phyloP scores from a whole-genome alignment of 1,284 basidiomycete species.

The Heterobasidion parviporum region DNA sequence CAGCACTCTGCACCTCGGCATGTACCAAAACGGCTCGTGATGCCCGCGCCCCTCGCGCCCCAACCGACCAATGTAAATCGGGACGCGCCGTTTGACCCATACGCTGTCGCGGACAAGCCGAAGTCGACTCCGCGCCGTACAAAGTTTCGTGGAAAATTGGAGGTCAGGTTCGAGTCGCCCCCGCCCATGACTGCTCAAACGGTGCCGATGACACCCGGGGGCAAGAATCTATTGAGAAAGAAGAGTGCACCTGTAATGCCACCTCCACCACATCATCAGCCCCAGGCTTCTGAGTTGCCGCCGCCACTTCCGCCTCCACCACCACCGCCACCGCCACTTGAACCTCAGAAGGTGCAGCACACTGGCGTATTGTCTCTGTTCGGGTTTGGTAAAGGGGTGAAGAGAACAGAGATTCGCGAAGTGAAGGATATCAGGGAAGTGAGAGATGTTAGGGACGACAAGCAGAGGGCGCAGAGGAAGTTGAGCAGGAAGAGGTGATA shows the following conservation, averaged over 20 bases:
- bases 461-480: constrained; percentile 15
- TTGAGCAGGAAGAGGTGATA: constrained; percentile 22
- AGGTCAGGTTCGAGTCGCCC: background rate
- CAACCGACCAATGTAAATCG: constrained; percentile 8
- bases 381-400: constrained; percentile 6
- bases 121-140: background rate
- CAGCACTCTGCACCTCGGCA: constrained; percentile 29
- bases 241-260: background rate
- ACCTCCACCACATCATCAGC: background rate
- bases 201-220: background rate
- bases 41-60: constrained; percentile 49
- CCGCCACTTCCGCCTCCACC: background rate
- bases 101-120: background rate
- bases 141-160: background rate
- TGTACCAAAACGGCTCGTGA: constrained; percentile 54
- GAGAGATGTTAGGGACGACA: constrained; percentile 4
- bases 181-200: background rate
- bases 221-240: background rate
- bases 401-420: background rate
- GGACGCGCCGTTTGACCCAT: background rate
- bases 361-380: constrained; percentile 8
- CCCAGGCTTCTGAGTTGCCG: background rate
- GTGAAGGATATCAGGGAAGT: background rate
- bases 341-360: constrained; percentile 1
- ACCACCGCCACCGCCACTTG: background rate